phyloP scores from a whole-genome alignment of 495 filamentous ascomycete species.

The Chaetomium tenue region DNA sequence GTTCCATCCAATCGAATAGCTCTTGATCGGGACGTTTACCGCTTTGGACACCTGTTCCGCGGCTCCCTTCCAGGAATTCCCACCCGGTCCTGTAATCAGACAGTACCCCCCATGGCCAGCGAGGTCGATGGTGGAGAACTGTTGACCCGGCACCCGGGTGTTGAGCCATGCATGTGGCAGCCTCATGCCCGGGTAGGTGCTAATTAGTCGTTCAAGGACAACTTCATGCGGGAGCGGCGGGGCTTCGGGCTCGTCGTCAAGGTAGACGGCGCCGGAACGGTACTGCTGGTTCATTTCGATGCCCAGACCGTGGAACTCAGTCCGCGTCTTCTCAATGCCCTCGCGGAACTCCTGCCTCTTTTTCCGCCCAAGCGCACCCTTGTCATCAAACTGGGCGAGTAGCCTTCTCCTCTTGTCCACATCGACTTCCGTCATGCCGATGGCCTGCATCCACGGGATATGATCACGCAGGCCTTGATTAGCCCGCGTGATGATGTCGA shows the following conservation, averaged over 20 bases:
- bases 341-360: slow-evolving; percentile 27
- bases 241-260: slow-evolving; percentile 24
- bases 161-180: slow-evolving; percentile 46
- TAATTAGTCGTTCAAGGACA: slow-evolving; percentile 25
- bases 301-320: slow-evolving; percentile 41
- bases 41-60: slow-evolving; percentile 23
- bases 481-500: slow-evolving; percentile 38
- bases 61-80: slow-evolving; percentile 36
- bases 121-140: slow-evolving; percentile 42
- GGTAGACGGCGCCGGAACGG: slow-evolving; percentile 30
- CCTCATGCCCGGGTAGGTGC: slow-evolving; percentile 38
- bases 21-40: slow-evolving; percentile 31
- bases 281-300: slow-evolving; percentile 47
- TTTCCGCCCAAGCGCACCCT: slow-evolving; percentile 30
- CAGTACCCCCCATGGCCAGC: slow-evolving; percentile 39
- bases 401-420: slow-evolving; percentile 27
- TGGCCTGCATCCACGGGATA: slow-evolving; percentile 29
- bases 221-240: slow-evolving; percentile 27
- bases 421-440: slow-evolving; percentile 38
- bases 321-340: slow-evolving; percentile 34
- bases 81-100: slow-evolving; percentile 41
- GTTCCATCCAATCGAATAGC: slow-evolving; percentile 41
- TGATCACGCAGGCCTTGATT: slow-evolving; percentile 43
- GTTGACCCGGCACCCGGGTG: slow-evolving; percentile 29
- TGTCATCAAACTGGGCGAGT: slow-evolving; percentile 31